Evolutionary conservation across 1,284 basidiomycete genomes (phyloP).

Genomic region (Lentinula novae-zelandiae): DNA sequence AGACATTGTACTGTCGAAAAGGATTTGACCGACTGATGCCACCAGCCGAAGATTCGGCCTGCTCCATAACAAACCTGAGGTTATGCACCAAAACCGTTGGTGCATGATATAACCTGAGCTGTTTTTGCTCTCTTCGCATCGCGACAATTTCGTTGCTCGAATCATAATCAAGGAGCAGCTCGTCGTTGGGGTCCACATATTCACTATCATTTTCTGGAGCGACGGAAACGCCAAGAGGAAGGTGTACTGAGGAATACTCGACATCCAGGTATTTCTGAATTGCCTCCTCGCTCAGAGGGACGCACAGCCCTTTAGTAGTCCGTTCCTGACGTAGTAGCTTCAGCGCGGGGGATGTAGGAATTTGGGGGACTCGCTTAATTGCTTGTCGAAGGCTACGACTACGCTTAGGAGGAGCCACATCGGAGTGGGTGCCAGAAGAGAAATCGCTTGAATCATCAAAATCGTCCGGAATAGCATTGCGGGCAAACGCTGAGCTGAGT

Average conservation of each 20-base stretch:
- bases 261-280: not conserved
- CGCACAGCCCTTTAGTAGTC: not conserved
- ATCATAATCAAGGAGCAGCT: not conserved
- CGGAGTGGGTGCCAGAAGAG: not conserved
- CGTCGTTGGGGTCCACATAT: not conserved
- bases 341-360: not conserved
- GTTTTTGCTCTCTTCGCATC: not conserved
- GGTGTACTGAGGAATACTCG: not conserved
- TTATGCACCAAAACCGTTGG: not conserved
- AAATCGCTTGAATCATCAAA: not conserved
- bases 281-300: not conserved
- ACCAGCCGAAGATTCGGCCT: not conserved
- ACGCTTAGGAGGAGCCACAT: not conserved
- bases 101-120: not conserved
- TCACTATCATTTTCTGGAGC: conserved; percentile 4
- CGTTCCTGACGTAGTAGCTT: not conserved
- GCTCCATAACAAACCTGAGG: not conserved
- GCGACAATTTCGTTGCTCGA: not conserved
- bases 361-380: not conserved
- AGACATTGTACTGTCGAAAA: not conserved
- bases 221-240: conserved; percentile 4
- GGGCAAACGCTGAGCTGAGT: not conserved
- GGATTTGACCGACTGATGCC: not conserved
- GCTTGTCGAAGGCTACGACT: not conserved
- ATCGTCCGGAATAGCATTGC: not conserved